Conservation (phyloP, 78 protist species). For the Dictyostelium citrinum region DNA sequence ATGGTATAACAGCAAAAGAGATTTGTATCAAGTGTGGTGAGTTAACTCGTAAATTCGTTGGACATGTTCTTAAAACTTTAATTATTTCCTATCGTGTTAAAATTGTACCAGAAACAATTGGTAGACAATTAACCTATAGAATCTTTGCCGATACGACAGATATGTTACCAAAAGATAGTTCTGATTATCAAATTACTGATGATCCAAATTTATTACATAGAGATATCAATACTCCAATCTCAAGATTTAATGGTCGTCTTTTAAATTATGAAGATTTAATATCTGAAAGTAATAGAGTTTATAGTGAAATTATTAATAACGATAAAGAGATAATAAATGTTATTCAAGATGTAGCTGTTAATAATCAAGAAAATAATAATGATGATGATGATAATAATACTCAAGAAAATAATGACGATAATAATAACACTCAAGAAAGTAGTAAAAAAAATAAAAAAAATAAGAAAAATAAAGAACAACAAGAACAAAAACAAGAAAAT, state of each 20-base stretch:
- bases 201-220: background rate
- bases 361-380: no score
- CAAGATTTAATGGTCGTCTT: background rate
- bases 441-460: no score
- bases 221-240: background rate
- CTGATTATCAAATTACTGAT: background rate
- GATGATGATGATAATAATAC: no score
- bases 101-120: background rate
- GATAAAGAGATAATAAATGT: background rate
- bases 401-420: background rate
- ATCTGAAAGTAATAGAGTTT: background rate
- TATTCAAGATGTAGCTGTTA: background rate
- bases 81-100: background rate
- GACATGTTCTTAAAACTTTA: background rate
- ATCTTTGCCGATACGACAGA: background rate
- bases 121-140: constrained; percentile 7
- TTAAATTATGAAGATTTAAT: background rate
- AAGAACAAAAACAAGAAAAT: background rate
- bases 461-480: no score
- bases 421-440: background rate
- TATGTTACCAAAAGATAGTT: background rate
- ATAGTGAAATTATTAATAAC: background rate
- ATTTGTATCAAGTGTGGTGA: background rate
- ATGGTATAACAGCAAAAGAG: constrained; percentile 20
- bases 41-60: background rate